A percentile compares a stretch with the other conserved stretches of the same genome.
Evolutionary conservation across 106 monocot species (phyloP).

Genomic region (Allium sativum): DNA sequence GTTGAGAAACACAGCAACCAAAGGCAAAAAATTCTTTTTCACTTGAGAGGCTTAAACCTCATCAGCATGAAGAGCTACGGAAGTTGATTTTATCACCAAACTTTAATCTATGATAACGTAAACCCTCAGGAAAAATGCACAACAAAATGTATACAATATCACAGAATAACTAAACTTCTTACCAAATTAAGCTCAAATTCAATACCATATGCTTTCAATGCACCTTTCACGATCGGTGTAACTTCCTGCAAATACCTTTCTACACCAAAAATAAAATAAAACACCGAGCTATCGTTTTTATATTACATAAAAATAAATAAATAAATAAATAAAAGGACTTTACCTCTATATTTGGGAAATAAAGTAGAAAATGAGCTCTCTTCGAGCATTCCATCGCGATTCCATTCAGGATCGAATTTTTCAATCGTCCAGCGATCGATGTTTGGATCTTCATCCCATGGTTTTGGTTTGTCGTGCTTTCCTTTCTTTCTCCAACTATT

Average conservation of each 20-base stretch:
- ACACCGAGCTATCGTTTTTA: too few species aligned
- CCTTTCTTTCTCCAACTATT: constrained; percentile 31
- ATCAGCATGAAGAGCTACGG: too few species aligned
- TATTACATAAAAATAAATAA: background rate
- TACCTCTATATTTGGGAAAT: constrained; percentile 92
- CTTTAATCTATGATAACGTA: too few species aligned
- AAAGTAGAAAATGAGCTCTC: constrained; percentile 89
- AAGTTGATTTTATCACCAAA: too few species aligned
- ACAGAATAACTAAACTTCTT: background rate
- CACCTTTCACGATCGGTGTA: constrained; percentile 71
- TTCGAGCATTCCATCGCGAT: constrained; percentile 90
- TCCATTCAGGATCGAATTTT: constrained; percentile 95
- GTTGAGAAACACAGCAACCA: too few species aligned
- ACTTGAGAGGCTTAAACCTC: too few species aligned
- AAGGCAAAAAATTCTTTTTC: too few species aligned
- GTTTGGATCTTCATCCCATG: constrained; percentile 98
- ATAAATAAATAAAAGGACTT: background rate
- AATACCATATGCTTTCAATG: constrained; percentile 67
- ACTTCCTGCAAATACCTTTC: constrained; percentile 94
- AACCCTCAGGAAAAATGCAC: too few species aligned
- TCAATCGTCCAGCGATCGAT: constrained; percentile 93
- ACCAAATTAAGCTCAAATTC: constrained; percentile 92
- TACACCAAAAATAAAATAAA: constrained; percentile 15
- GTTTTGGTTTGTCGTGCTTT: constrained; percentile 99
- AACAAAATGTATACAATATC: too few species aligned